phyloP scores from a whole-genome alignment of 2,329 filamentous ascomycete species.

The Sporothrix sp. region DNA sequence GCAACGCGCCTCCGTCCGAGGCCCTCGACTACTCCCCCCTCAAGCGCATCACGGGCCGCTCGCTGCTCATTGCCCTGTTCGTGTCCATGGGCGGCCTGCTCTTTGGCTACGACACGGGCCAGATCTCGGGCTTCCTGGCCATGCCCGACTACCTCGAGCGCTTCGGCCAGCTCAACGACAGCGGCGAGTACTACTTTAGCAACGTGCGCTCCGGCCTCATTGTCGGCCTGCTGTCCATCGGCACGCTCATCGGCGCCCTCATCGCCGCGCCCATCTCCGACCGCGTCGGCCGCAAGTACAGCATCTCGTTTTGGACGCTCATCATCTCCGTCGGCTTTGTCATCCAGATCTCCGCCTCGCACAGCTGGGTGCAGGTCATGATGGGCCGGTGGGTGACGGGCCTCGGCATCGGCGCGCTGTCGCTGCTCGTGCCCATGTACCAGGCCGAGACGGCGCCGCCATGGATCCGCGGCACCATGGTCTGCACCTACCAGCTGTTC shows the following conservation, averaged over 20 bases:
- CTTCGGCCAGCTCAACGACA: conserved; percentile 38
- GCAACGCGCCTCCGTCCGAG: conserved; percentile 5
- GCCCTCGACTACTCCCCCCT: conserved; percentile 16
- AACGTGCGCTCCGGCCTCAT: conserved; percentile 40
- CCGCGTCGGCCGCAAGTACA: conserved; percentile 46
- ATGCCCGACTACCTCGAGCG: conserved; percentile 46
- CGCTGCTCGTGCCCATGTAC: conserved; percentile 46
- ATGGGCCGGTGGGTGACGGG: conserved; percentile 58
- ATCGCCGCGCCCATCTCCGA: conserved; percentile 46
- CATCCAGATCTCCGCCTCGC: conserved; percentile 51
- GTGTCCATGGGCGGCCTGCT: conserved; percentile 18
- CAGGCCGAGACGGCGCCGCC: conserved; percentile 54
- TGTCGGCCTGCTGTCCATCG: conserved; percentile 47
- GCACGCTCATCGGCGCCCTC: conserved; percentile 45
- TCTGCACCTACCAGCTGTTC: conserved; percentile 64
- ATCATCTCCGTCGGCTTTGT: conserved; percentile 56
- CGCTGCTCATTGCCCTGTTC: conserved; percentile 13
- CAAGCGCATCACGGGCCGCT: conserved; percentile 9
- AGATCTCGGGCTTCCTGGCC: conserved; percentile 43
- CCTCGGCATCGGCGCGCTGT: conserved; percentile 57
- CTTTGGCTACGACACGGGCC: conserved; percentile 50
- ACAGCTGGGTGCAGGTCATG: conserved; percentile 50
- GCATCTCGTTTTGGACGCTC: conserved; percentile 41
- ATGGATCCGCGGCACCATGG: conserved; percentile 53
- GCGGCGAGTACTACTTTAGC: conserved; percentile 31